phyloP scores from a whole-genome alignment of 805 yeast species.

The Sugiyamaella qingdaonensis region DNA sequence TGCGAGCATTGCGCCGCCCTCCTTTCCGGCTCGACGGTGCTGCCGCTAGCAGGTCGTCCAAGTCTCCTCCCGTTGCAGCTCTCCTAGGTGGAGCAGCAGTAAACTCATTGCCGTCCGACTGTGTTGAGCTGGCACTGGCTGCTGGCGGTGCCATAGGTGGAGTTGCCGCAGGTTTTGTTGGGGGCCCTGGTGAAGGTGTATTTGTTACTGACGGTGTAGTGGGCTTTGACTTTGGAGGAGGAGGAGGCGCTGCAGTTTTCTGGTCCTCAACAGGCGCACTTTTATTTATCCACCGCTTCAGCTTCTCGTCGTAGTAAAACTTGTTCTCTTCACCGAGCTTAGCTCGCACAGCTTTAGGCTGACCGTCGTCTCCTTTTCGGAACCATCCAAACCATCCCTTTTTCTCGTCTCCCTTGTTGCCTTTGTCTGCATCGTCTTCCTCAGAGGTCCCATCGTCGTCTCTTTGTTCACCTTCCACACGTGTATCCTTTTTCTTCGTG shows the following conservation, averaged over 20 bases:
- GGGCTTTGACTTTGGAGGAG: slow-evolving; percentile 44
- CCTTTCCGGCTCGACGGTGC: slow-evolving; percentile 38
- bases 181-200: not conserved
- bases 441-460: slow-evolving; percentile 25
- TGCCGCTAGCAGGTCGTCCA: slow-evolving; percentile 45
- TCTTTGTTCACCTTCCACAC: slow-evolving; percentile 16
- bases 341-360: slow-evolving; percentile 75
- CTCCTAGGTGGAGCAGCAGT: slow-evolving; percentile 14
- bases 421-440: slow-evolving; percentile 23
- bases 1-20: slow-evolving; percentile 50
- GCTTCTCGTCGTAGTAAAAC: slow-evolving; percentile 76
- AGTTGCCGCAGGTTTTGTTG: not conserved
- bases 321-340: slow-evolving; percentile 76
- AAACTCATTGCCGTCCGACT: not conserved
- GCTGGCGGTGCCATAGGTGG: slow-evolving; percentile 24
- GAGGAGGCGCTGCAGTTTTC: slow-evolving; percentile 63
- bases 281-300: slow-evolving; percentile 82
- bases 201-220: slow-evolving; percentile 5
- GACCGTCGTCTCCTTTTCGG: slow-evolving; percentile 48
- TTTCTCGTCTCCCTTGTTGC: slow-evolving; percentile 26
- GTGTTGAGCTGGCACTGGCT: not conserved
- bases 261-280: slow-evolving; percentile 37
- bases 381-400: slow-evolving; percentile 59
- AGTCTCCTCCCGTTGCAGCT: slow-evolving; percentile 36
- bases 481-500: slow-evolving; percentile 9